Percentiles rank a stretch among this genome's conserved stretches.
Evolutionary conservation across 805 yeast genomes (phyloP).

Genomic region (Nakazawaea ishiwadae): DNA sequence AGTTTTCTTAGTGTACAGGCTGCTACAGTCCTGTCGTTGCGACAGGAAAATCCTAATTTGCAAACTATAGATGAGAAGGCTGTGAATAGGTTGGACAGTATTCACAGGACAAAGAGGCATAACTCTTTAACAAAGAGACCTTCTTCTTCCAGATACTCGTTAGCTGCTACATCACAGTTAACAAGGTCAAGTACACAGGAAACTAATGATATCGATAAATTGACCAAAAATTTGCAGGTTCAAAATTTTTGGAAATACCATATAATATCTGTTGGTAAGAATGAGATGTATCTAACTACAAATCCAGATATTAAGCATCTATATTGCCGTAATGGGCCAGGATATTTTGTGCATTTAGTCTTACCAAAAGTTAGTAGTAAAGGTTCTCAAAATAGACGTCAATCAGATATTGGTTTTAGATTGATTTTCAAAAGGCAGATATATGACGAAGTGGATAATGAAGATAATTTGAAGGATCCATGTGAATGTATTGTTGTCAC

Average conservation of each 20-base stretch:
- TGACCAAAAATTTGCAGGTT: conserved; percentile 12
- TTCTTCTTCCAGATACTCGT: background rate
- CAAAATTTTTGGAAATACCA: conserved; percentile 60
- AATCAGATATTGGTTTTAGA: conserved; percentile 25
- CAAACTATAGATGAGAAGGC: conserved; percentile 16
- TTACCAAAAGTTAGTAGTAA: background rate
- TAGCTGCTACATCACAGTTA: background rate
- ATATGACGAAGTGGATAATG: conserved; percentile 13
- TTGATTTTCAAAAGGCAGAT: conserved; percentile 26
- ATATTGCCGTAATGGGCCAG: conserved; percentile 57
- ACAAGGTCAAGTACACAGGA: background rate
- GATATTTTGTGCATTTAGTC: conserved; percentile 39
- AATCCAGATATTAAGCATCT: conserved; percentile 60
- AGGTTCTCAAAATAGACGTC: background rate
- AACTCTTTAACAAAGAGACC: background rate
- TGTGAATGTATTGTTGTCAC: conserved; percentile 19
- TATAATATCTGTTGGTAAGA: conserved; percentile 43
- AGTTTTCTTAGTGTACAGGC: background rate
- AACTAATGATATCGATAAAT: conserved; percentile 4
- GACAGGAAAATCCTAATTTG: conserved; percentile 20
- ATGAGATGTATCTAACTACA: conserved; percentile 56
- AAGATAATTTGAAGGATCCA: conserved; percentile 9
- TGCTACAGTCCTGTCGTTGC: background rate
- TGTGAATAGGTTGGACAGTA: background rate
- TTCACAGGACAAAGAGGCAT: background rate